Base-by-base conservation (phyloP, 495 filamentous ascomycete genomes). In the Aspergillus affinis region DNA sequence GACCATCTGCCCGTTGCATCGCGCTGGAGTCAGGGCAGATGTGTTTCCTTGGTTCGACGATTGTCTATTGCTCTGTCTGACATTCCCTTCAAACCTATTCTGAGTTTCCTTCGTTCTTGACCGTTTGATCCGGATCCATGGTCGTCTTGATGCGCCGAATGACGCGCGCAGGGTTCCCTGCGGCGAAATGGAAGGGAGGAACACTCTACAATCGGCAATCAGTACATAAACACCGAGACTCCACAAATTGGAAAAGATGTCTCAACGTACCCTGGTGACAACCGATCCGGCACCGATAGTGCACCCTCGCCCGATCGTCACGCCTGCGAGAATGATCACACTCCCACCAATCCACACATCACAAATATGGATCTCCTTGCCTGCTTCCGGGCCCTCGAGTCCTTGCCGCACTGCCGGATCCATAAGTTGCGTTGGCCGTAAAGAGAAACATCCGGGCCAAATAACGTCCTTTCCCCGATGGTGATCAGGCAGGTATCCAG, bases 271-370 rank as follows among this genome's bases (percentile, higher is more conserved):
- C 77, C 86, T 93, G 0, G 89, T 93, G 12, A 94, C 92, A 5
- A 94, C 89, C 60, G 87, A 88, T 2, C 90, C 90, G 13, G 92
- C 90, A 1, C 89, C 90, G 58, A 95, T 78, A 0, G 86, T 86
- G 54, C 83, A 82, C 3, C 91, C 88, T 61, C 78, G 84, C 0
- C 90, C 90, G 50, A 93, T 83, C 13, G 72, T 89, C 13, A 93
- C 88, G 0, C 90, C 90, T 0, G 88, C 82, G 12, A 87, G 67
- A 6, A 94, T 78, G n/a, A 81, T 77, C 4, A 84, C 88, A 63
- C 84, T 87, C 0, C 90, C 90, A 0, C 90, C 89, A 54, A 96
- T 75, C 90, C 90, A 95, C 54, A 89, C 91, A 62, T 93, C 89
- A 3, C 86, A 90, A 51, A 96, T 84, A 17, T 78, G 81, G 50